phyloP scores from a whole-genome alignment of 23 red algal species.

The Gracilaria domingensis region DNA sequence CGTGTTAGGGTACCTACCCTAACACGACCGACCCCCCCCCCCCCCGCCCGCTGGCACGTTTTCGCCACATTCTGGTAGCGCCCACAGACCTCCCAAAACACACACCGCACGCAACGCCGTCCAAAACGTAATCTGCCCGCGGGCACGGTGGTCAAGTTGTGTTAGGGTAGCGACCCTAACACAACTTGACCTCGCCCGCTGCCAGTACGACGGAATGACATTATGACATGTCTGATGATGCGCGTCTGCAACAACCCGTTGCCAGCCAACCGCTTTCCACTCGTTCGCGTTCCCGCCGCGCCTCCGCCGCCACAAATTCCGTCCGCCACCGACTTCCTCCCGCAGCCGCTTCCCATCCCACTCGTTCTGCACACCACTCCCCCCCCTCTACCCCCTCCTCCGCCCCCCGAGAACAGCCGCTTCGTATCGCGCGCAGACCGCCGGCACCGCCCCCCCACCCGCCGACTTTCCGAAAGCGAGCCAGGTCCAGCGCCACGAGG shows the following conservation, averaged over 20 bases:
- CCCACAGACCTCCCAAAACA: too few relatives aligned
- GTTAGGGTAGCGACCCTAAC: too few relatives aligned
- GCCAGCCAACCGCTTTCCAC: slow-evolving; percentile 29
- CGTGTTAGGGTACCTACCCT: too few relatives aligned
- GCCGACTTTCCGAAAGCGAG: slow-evolving; percentile 7
- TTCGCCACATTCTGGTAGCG: too few relatives aligned
- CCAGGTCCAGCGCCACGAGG: slow-evolving; percentile 22
- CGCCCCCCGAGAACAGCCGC: slow-evolving; percentile 1
- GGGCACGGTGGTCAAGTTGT: too few relatives aligned
- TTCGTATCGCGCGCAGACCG: neutral
- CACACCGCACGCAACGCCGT: too few relatives aligned
- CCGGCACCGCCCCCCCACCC: neutral
- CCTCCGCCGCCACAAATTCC: neutral
- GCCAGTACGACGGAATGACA: too few relatives aligned
- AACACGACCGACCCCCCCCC: too few relatives aligned
- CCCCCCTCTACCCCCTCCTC: neutral
- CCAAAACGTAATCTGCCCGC: too few relatives aligned
- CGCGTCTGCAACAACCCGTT: slow-evolving; percentile 22
- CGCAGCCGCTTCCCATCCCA: slow-evolving; percentile 11
- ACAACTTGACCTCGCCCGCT: too few relatives aligned
- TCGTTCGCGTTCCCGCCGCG: slow-evolving; percentile 32
- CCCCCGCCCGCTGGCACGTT: too few relatives aligned
- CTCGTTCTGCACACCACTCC: neutral
- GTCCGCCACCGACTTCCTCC: slow-evolving; percentile 4
- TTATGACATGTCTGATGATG: too few relatives aligned